A percentile compares a stretch with the other conserved stretches of the same genome.
Conservation (phyloP, 108 stramenopile genomes). For the Cyclotella kingstonii region DNA sequence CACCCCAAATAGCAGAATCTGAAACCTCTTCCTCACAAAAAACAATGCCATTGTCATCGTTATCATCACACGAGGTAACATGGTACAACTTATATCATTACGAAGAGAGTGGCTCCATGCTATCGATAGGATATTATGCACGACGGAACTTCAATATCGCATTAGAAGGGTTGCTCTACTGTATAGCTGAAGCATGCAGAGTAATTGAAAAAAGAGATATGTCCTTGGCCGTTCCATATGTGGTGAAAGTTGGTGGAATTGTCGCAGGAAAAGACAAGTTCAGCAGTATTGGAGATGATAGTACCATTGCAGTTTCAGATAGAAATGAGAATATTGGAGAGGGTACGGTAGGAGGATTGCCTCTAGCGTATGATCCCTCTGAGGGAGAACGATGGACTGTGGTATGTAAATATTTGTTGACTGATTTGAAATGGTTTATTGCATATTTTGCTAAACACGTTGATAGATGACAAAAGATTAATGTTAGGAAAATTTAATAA, state of each 20-base stretch:
- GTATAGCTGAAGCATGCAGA: conserved; percentile 57
- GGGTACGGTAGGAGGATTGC: conserved; percentile 58
- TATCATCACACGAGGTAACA: conserved; percentile 30
- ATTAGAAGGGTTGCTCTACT: conserved; percentile 57
- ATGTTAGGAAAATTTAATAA: too few relatives aligned
- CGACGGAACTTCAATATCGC: conserved; percentile 78
- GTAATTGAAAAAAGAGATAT: conserved; percentile 57
- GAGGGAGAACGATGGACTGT: conserved; percentile 72
- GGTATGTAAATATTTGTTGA: conserved; percentile 77
- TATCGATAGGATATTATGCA: conserved; percentile 52
- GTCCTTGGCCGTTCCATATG: conserved; percentile 69
- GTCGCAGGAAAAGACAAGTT: conserved; percentile 27
- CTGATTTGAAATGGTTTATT: conserved; percentile 73
- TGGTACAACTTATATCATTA: conserved; percentile 50
- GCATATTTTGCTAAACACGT: conserved; percentile 57
- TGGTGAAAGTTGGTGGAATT: conserved; percentile 43
- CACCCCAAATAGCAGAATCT: too few relatives aligned
- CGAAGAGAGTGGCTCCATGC: conserved; percentile 43
- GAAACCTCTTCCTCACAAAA: too few relatives aligned
- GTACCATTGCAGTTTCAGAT: conserved; percentile 8
- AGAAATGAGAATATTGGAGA: background rate
- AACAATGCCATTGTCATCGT: conserved; percentile 40
- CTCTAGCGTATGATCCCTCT: conserved; percentile 47
- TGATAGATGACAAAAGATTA: conserved; percentile 49
- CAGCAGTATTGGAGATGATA: background rate